These are phyloP conservation scores for Vitis hybrid DNA, from an alignment of 177 flowering plant genomes.

Conservation along the genomic window DNA sequence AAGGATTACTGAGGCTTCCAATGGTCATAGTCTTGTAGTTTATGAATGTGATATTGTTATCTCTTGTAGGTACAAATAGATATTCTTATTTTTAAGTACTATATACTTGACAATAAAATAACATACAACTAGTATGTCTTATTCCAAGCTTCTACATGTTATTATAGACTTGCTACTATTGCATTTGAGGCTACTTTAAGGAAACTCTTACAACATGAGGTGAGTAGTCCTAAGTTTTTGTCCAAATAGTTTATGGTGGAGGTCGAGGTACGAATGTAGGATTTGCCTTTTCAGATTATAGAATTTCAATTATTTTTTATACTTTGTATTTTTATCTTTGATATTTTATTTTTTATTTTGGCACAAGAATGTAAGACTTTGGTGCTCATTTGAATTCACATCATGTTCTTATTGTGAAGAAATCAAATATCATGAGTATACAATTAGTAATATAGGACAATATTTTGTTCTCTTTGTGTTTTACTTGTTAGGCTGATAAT, in stretches of 20 bases:
- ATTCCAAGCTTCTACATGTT: background rate
- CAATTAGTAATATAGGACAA: too few species aligned
- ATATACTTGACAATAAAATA: too few species aligned
- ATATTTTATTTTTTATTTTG: too few species aligned
- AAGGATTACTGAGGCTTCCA: conserved; percentile 20
- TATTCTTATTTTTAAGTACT: background rate
- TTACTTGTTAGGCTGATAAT: too few species aligned
- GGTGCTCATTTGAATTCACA: too few species aligned
- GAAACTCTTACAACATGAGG: conserved; percentile 89
- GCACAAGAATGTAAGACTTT: too few species aligned
- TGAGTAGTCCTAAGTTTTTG: conserved; percentile 94
- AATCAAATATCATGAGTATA: too few species aligned
- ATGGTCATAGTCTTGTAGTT: conserved; percentile 69
- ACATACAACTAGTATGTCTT: too few species aligned
- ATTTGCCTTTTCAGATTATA: background rate
- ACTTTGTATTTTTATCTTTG: too few species aligned
- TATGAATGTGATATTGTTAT: conserved; percentile 53
- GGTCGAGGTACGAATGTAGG: conserved; percentile 70
- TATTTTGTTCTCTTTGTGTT: too few species aligned
- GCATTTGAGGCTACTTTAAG: conserved; percentile 40
- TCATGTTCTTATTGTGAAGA: too few species aligned
- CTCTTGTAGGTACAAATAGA: conserved; percentile 71
- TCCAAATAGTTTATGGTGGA: conserved; percentile 98
- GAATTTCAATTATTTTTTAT: background rate
- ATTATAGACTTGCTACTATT: conserved; percentile 71